Percentiles rank a stretch among this genome's conserved stretches.
Evolutionary conservation across 2,329 filamentous ascomycete genomes (phyloP).

Genomic region (Diaporthe amygdali): DNA sequence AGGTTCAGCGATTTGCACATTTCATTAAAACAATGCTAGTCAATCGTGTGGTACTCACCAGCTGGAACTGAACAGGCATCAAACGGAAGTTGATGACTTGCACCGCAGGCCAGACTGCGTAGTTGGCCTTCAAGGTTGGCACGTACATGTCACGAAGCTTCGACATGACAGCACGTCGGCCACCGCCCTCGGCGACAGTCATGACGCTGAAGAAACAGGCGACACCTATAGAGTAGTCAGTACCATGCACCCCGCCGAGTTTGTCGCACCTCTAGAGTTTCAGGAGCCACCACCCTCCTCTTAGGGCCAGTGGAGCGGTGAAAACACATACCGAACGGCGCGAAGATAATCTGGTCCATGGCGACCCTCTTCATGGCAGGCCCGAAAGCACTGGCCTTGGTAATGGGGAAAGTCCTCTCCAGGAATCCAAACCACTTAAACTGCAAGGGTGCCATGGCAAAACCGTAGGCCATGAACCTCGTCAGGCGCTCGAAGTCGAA

Average conservation of each 20-base stretch:
- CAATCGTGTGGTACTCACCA: constrained; percentile 66
- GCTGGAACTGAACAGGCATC: constrained; percentile 94
- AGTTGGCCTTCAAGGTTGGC: constrained; percentile 95
- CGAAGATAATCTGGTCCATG: constrained; percentile 92
- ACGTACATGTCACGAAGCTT: constrained; percentile 96
- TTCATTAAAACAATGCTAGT: background rate
- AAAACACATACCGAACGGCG: constrained; percentile 72
- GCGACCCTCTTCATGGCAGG: constrained; percentile 90
- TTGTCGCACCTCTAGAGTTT: background rate
- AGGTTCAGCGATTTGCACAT: constrained; percentile 20
- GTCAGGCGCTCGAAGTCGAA: constrained; percentile 97
- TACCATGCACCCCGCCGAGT: background rate
- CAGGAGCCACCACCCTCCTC: constrained; percentile 30
- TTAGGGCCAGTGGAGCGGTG: too few species aligned
- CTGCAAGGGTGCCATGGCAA: constrained; percentile 93
- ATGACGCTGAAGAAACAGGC: constrained; percentile 93
- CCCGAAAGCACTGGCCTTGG: constrained; percentile 73
- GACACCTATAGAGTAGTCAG: constrained; percentile 55
- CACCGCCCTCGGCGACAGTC: constrained; percentile 93
- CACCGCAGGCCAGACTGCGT: constrained; percentile 90
- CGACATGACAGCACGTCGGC: constrained; percentile 74
- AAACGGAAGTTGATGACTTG: constrained; percentile 96
- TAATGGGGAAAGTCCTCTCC: constrained; percentile 81
- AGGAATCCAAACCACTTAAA: constrained; percentile 96
- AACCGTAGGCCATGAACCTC: constrained; percentile 96